A percentile compares a stretch with the other conserved stretches of the same genome.
These are phyloP conservation scores for Paramecium pentaurelia DNA, from an alignment of 73 alveolate species.

Conservation along the genomic window DNA sequence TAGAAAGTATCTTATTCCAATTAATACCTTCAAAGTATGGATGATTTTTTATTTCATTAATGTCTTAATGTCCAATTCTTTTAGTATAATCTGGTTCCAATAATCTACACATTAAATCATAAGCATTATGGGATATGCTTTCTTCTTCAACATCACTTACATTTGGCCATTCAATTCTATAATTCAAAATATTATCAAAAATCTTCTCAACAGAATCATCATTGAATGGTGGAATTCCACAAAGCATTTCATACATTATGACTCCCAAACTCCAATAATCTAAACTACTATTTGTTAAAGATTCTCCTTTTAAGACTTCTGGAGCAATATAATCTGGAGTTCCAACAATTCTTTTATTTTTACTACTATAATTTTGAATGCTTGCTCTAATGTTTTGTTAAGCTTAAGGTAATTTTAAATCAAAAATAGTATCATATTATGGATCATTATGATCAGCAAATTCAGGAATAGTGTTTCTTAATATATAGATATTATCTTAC, in stretches of 20 bases:
- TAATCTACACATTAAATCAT: constrained; percentile 80
- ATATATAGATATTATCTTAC: background rate
- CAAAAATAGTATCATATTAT: background rate
- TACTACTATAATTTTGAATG: background rate
- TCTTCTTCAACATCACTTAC: constrained; percentile 69
- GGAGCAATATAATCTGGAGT: constrained; percentile 72
- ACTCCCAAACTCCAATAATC: constrained; percentile 72
- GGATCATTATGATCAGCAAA: constrained; percentile 2
- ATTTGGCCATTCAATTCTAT: constrained; percentile 63
- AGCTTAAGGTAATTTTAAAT: constrained; percentile 18
- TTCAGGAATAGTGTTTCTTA: constrained; percentile 31
- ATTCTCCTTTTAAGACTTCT: constrained; percentile 64
- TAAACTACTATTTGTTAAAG: background rate
- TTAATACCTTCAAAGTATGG: constrained; percentile 80
- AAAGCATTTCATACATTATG: constrained; percentile 72
- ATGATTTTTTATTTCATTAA: constrained; percentile 87
- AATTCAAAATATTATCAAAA: constrained; percentile 65
- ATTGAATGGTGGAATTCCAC: constrained; percentile 69
- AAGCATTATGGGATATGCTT: constrained; percentile 79
- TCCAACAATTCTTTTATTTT: constrained; percentile 64
- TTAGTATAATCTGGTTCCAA: constrained; percentile 70
- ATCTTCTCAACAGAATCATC: constrained; percentile 66
- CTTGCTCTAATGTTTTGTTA: background rate
- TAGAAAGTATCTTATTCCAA: constrained; percentile 62
- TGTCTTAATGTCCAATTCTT: constrained; percentile 84